phyloP scores from a whole-genome alignment of 164 flowering plant genomes.

The Liriodendron chinense region DNA sequence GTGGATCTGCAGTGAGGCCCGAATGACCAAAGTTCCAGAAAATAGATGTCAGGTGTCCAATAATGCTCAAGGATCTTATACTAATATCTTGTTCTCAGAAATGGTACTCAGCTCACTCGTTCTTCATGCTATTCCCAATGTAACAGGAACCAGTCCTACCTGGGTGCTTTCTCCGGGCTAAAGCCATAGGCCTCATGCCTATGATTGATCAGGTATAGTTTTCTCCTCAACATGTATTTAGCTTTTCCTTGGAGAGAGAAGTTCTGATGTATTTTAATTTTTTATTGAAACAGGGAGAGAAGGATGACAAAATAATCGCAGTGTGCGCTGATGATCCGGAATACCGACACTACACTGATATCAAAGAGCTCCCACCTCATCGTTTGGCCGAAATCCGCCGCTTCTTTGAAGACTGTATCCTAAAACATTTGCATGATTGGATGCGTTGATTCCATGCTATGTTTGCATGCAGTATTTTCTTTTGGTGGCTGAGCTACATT shows the following conservation, averaged over 20 bases:
- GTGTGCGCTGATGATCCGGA: constrained; percentile 92
- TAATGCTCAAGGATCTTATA: not conserved
- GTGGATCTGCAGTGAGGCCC: too few relatives aligned
- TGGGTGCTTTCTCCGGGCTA: constrained; percentile 82
- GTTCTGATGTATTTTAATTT: constrained; percentile 6
- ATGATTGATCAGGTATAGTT: constrained; percentile 74
- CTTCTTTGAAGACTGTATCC: constrained; percentile 90
- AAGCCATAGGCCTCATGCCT: constrained; percentile 85
- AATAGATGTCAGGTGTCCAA: too few relatives aligned
- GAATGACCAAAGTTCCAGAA: too few relatives aligned
- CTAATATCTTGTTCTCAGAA: not conserved
- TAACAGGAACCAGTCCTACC: constrained; percentile 76
- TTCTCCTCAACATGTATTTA: not conserved
- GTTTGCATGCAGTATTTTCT: not conserved
- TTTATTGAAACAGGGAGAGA: constrained; percentile 54
- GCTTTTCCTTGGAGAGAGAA: not conserved
- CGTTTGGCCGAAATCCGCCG: constrained; percentile 82
- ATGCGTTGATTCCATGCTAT: not conserved
- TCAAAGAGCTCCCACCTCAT: constrained; percentile 84
- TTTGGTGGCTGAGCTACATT: not conserved
- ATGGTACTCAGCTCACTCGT: not conserved
- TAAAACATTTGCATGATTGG: constrained; percentile 9
- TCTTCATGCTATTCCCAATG: constrained; percentile 8
- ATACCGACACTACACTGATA: constrained; percentile 71
- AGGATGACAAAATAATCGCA: constrained; percentile 87